A percentile compares a stretch with the other conserved stretches of the same genome.
Conservation (phyloP, 2,329 filamentous ascomycete genomes). For the Fusarium sp. region DNA sequence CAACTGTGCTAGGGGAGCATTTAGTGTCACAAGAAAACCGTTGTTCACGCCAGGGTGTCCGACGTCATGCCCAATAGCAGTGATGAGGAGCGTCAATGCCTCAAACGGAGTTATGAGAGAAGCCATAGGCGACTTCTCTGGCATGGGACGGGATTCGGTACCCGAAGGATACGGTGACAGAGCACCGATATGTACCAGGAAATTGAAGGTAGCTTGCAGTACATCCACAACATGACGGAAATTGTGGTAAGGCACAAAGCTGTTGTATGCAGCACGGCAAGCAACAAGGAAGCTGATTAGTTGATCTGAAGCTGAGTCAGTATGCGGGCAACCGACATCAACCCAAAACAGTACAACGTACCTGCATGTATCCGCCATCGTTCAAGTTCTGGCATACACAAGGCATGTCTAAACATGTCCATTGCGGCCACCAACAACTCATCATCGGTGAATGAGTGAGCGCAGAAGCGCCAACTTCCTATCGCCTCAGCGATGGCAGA, state of each 20-base stretch:
- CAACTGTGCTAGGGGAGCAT: slow-evolving; percentile 90
- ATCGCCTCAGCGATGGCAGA: slow-evolving; percentile 73
- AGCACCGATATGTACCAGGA: slow-evolving; percentile 82
- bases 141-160: slow-evolving; percentile 42
- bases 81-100: slow-evolving; percentile 86
- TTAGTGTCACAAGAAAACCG: slow-evolving; percentile 90
- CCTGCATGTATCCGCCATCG: slow-evolving; percentile 82
- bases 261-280: slow-evolving; percentile 93
- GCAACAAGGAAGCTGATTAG: slow-evolving; percentile 87
- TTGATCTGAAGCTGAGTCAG: slow-evolving; percentile 69
- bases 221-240: slow-evolving; percentile 98
- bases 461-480: slow-evolving; percentile 86
- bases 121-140: slow-evolving; percentile 72
- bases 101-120: slow-evolving; percentile 85
- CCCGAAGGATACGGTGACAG: slow-evolving; percentile 71
- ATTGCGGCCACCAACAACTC: slow-evolving; percentile 87
- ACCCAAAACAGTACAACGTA: slow-evolving; percentile 54
- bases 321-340: slow-evolving; percentile 29
- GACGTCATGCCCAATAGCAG: slow-evolving; percentile 97
- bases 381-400: slow-evolving; percentile 82
- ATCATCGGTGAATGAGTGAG: slow-evolving; percentile 89
- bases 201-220: slow-evolving; percentile 90
- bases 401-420: slow-evolving; percentile 88
- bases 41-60: slow-evolving; percentile 99
- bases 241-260: slow-evolving; percentile 96